These are phyloP conservation scores for Auxenochlorella protothecoides DNA, from an alignment of 139 green algal genomes.

Conservation along the genomic window DNA sequence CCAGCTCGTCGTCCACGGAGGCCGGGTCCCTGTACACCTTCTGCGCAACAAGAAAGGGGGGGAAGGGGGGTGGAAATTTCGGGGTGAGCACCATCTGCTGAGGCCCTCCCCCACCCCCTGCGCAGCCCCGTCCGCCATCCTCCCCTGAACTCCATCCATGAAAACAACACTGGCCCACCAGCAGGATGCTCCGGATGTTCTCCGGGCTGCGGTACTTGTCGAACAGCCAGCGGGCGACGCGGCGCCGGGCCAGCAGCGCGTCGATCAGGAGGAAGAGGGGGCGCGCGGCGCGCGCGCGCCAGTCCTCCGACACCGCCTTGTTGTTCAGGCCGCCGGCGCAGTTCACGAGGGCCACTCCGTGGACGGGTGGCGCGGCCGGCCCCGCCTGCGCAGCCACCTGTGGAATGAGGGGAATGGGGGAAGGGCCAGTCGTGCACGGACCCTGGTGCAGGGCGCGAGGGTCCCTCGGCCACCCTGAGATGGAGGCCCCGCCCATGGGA, in stretches of 20 bases:
- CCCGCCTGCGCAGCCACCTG: too few species aligned
- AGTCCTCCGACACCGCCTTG: slow-evolving; percentile 67
- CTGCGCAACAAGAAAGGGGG: slow-evolving; percentile 19
- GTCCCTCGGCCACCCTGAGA: too few species aligned
- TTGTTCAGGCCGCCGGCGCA: slow-evolving; percentile 83
- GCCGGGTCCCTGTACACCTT: slow-evolving; percentile 57
- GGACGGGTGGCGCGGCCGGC: too few species aligned
- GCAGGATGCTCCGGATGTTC: slow-evolving; percentile 49
- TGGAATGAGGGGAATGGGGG: too few species aligned
- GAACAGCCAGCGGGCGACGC: slow-evolving; percentile 58
- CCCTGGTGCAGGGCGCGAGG: too few species aligned
- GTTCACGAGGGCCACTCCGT: slow-evolving; percentile 67
- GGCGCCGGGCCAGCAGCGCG: slow-evolving; percentile 60
- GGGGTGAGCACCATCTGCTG: too few species aligned
- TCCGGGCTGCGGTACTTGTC: slow-evolving; percentile 43
- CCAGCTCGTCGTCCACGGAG: slow-evolving; percentile 78
- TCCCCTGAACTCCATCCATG: neutral
- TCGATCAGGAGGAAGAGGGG: slow-evolving; percentile 83
- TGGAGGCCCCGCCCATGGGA: too few species aligned
- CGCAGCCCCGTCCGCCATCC: too few species aligned
- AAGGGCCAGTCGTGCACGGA: too few species aligned
- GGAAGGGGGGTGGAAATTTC: neutral
- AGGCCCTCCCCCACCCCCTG: too few species aligned
- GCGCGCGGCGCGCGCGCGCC: slow-evolving; percentile 62
- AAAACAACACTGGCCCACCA: neutral